phyloP scores from a whole-genome alignment of 1,139 yeast genomes.

The Casaregolazyma suthepensis region DNA sequence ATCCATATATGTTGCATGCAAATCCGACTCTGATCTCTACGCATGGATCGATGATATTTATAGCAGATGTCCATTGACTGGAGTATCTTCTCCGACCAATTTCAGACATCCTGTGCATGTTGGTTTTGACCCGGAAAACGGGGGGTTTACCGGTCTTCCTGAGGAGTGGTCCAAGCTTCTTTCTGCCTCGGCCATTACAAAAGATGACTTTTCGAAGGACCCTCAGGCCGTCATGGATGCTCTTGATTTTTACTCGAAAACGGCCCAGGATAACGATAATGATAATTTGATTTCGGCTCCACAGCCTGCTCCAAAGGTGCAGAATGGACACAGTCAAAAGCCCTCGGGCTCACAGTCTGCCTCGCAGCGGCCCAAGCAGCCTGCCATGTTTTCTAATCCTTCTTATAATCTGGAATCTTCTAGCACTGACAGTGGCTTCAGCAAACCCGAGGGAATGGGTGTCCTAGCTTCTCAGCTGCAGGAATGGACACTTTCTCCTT shows the following conservation, averaged over 20 bases:
- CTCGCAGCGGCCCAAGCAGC: neutral
- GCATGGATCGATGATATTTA: slow-evolving; percentile 91
- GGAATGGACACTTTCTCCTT: slow-evolving; percentile 29
- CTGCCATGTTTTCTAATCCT: slow-evolving; percentile 2
- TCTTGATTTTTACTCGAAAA: slow-evolving; percentile 61
- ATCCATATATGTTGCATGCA: slow-evolving; percentile 68
- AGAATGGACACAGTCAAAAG: neutral
- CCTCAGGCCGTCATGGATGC: slow-evolving; percentile 69
- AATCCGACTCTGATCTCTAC: slow-evolving; percentile 71
- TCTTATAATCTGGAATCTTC: neutral
- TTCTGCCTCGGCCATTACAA: slow-evolving; percentile 39
- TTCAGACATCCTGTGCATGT: slow-evolving; percentile 43
- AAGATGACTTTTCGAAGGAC: slow-evolving; percentile 40
- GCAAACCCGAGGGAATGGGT: slow-evolving; percentile 2
- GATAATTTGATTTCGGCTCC: neutral
- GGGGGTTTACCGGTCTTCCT: slow-evolving; percentile 44
- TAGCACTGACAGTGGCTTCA: neutral
- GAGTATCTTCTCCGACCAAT: slow-evolving; percentile 48
- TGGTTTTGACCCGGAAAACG: slow-evolving; percentile 40
- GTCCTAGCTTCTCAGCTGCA: slow-evolving; percentile 20
- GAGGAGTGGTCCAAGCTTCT: slow-evolving; percentile 40
- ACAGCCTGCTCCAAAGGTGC: neutral
- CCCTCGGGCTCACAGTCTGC: neutral
- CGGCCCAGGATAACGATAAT: slow-evolving; percentile 12
- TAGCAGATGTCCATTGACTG: slow-evolving; percentile 76